Base-by-base conservation (phyloP, 1,284 basidiomycete genomes). In the Leccinum colubrinum region DNA sequence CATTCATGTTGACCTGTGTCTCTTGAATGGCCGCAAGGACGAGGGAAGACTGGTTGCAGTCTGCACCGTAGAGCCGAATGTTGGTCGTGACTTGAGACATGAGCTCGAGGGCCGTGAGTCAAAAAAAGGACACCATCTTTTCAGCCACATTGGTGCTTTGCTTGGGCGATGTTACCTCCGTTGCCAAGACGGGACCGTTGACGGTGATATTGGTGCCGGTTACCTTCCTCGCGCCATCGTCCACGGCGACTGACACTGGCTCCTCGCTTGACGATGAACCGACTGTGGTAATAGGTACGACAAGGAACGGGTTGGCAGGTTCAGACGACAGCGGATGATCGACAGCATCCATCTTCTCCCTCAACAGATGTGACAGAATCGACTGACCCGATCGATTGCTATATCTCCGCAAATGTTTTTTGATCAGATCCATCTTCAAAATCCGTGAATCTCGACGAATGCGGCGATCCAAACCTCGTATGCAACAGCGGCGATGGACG, bases 1-100 rank as follows among this genome's bases (percentile, higher is more conserved):
- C 91, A 9, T 78, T 80, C 85, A 98, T 83, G 76, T 97, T 83
- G 59, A 94, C 92, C 75, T 97, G 93, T 56, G 95, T 97, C 69
- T 88, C 86, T 70, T 90, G 81, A 73, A 99, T 93, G 1, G 92
- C 93, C 66, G 93, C 86, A 41, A 95, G 81, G 51, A 85, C 82
- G 50, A 85, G 77, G 1, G 81, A 80, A 8, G 81, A 78, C 62
- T 85, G 83, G 66, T 85, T 86, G 69, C 83, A 85, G 70, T 85
- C 84, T 30, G 83, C 77, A 17, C 84, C 84, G 62, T 87, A 86
- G 58, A 86, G 73, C 67, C 84, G 83, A 63, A 86, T 77, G 59
- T 80, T 80, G 43, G 74, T 76, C 1, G 85, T 86, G 25, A 87
- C 70, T 74, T 87, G 86, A 43, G 85, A 86, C 59, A 87, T 68